A percentile compares a stretch with the other conserved stretches of the same genome.
phyloP scores from a whole-genome alignment of 2,329 filamentous ascomycete genomes.

The Westerdykella ornata region DNA sequence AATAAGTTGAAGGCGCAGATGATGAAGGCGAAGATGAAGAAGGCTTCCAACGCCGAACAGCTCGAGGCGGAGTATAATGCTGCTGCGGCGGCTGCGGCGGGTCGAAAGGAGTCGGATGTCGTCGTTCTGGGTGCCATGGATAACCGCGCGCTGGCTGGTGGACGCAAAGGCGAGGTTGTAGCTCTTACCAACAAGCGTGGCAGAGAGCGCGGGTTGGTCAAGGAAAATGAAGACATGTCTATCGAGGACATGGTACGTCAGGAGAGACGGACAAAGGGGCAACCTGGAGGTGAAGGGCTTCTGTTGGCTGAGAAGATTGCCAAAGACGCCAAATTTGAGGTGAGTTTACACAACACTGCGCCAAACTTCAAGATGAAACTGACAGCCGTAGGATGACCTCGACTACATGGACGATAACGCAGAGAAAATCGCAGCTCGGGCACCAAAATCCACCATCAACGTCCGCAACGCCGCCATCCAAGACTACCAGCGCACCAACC shows the following conservation, averaged over 20 bases:
- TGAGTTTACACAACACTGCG: constrained; percentile 24
- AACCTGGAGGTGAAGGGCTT: constrained; percentile 70
- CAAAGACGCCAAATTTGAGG: constrained; percentile 81
- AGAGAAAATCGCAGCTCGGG: constrained; percentile 74
- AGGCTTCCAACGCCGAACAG: constrained; percentile 64
- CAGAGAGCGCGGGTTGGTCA: constrained; percentile 73
- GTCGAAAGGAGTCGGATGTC: constrained; percentile 55
- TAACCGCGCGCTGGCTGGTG: constrained; percentile 79
- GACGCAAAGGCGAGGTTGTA: constrained; percentile 66
- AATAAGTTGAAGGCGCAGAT: constrained; percentile 89
- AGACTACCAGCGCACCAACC: constrained; percentile 86
- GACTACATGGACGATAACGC: constrained; percentile 99
- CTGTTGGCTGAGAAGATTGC: constrained; percentile 87
- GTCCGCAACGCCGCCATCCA: constrained; percentile 80
- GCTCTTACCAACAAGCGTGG: constrained; percentile 73
- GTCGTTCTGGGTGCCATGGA: constrained; percentile 84
- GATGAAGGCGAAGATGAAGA: constrained; percentile 88
- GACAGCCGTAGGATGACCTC: constrained; percentile 58
- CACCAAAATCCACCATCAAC: constrained; percentile 81
- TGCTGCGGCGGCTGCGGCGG: constrained; percentile 58
- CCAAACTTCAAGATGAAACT: constrained; percentile 10
- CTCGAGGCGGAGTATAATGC: constrained; percentile 80
- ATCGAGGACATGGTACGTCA: constrained; percentile 97
- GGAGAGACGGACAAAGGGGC: constrained; percentile 75
- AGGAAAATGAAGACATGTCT: constrained; percentile 90